Evolutionary conservation across 495 filamentous ascomycete genomes (phyloP).

Genomic region (Tuber aestivum): DNA sequence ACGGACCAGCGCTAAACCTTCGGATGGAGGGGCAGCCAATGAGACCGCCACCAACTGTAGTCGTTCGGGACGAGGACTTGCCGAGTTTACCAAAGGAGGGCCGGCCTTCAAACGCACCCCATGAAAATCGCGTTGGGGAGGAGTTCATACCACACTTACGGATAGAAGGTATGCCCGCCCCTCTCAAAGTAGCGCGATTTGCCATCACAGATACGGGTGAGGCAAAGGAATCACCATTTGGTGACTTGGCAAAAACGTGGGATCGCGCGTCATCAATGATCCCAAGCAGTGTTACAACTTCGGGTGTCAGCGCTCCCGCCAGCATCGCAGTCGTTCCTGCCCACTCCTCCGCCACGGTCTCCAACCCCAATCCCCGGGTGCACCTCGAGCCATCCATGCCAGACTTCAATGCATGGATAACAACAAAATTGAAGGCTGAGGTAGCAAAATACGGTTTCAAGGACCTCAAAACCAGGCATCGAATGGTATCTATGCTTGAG

Average conservation of each 20-base stretch:
- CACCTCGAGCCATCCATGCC: slow-evolving; percentile 47
- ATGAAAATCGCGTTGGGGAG: not conserved
- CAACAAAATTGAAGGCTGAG: slow-evolving; percentile 57
- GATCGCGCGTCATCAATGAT: not conserved
- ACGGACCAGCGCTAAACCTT: not conserved
- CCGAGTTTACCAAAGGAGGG: not conserved
- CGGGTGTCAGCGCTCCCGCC: not conserved
- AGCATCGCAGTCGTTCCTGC: not conserved
- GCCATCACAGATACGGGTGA: not conserved
- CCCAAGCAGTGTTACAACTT: not conserved
- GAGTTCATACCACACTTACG: not conserved
- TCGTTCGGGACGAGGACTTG: not conserved
- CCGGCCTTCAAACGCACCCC: not conserved
- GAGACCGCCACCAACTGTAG: not conserved
- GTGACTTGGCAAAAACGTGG: not conserved
- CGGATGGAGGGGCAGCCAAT: not conserved
- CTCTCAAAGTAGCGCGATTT: not conserved
- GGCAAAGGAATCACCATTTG: not conserved
- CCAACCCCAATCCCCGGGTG: not conserved
- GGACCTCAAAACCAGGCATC: slow-evolving; percentile 59
- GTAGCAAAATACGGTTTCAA: slow-evolving; percentile 68
- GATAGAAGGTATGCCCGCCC: not conserved
- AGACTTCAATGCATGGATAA: slow-evolving; percentile 59
- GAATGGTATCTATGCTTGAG: slow-evolving; percentile 66
- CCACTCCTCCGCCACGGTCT: not conserved